Base-by-base conservation (phyloP, 2,329 filamentous ascomycete species). In the Trichoderma koningiopsis region DNA sequence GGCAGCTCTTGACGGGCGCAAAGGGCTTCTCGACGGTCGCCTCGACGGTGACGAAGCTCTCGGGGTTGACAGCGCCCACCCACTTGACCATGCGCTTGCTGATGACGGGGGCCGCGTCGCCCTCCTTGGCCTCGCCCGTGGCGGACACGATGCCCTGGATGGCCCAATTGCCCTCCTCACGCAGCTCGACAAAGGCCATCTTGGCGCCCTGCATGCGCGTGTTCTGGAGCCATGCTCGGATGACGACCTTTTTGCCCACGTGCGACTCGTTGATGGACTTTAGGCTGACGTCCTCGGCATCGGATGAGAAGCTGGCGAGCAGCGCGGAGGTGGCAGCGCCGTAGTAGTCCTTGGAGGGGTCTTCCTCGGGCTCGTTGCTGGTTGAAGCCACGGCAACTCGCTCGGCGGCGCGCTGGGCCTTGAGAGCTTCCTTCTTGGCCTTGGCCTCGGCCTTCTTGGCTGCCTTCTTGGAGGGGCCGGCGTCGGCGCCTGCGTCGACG, bases 51-150 rank as follows among this genome's bases (percentile, higher is more conserved):
- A 97, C 89, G 74, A 92, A 94, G 74, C 91, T 93, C 84, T 97
- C 95, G 57, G 91, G 85, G 76, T 88, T 91, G 73, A 97, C 82
- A 55, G 84, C 86, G 59, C 88, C 88, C 61, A 91, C 89, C 88
- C 92, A 98, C 83, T 98, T 98, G 78, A 97, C 92, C 95, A 98
- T 98, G 81, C 92, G 93, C 79, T 90, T 91, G 71, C 88, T 92
- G 47, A 94, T 87, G 55, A 67, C 40, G 16, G 64, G 64, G 6
- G 55, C 22, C 5, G 61, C 40, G 49, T 58, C 55, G 14, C 29
- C 63, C 31, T 67, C 81, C 61, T 82, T 86, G 43, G 85, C 89
- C 75, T 93, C 88, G 76, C 87, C 31, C 88, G 77, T 89, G 60
- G 88, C 91, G 22, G 87, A 85, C 29, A 92, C 83, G 40, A 97